A percentile compares a stretch with the other conserved stretches of the same genome.
Conservation (phyloP, 768 basidiomycete species). For the Termitomyces sp. region DNA sequence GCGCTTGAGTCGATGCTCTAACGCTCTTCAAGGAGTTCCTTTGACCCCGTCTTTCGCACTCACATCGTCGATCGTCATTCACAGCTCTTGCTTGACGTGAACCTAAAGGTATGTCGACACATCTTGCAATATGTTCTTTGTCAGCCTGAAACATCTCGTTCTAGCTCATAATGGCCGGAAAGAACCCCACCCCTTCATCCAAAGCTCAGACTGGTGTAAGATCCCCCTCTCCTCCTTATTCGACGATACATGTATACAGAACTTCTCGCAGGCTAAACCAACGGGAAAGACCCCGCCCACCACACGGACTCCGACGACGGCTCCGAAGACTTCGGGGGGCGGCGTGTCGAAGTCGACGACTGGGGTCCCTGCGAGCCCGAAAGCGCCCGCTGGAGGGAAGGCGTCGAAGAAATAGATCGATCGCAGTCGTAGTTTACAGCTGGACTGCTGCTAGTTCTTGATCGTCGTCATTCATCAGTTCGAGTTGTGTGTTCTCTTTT, state of each 20-base stretch:
- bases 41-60: neutral
- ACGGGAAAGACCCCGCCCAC: conserved; percentile 2
- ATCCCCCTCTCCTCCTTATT: neutral
- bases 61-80: neutral
- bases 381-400: conserved; percentile 7
- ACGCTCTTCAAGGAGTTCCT: neutral
- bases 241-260: neutral
- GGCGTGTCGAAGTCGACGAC: conserved; percentile 4
- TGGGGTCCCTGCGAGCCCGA: conserved; percentile 1
- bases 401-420: conserved; percentile 7
- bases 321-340: neutral
- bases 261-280: conserved; percentile 3
- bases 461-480: no score
- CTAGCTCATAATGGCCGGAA: conserved; percentile 5
- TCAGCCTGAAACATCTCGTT: neutral
- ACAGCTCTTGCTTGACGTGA: neutral
- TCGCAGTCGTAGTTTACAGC: no score
- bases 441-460: no score
- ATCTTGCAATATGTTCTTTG: neutral
- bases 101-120: neutral
- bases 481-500: neutral
- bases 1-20: neutral
- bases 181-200: conserved; percentile 3
- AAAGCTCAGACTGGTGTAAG: conserved; percentile 6
- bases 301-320: conserved; percentile 3